Conservation (phyloP, 2,329 filamentous ascomycete genomes). For the Penicillium polonicum region DNA sequence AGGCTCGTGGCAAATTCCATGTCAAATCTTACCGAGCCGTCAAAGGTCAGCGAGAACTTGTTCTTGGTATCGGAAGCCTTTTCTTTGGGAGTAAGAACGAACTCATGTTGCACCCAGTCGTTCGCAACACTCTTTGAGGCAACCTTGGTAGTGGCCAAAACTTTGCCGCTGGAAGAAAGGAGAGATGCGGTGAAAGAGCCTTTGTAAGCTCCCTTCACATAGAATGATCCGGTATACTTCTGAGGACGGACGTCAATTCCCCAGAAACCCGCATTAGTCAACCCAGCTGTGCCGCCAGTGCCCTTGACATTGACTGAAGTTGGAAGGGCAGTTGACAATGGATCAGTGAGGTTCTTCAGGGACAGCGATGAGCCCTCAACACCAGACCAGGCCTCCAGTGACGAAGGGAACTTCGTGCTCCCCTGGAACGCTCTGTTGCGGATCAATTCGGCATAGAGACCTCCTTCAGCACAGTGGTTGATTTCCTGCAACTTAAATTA, state of each 20-base stretch:
- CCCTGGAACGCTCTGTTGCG: conserved; percentile 40
- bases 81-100: conserved; percentile 26
- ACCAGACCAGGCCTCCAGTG: conserved; percentile 32
- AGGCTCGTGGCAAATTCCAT: accelerated
- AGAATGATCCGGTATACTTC: conserved; percentile 54
- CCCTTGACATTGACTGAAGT: conserved; percentile 45
- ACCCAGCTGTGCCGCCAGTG: conserved; percentile 46
- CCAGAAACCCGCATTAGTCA: conserved; percentile 53
- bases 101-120: conserved; percentile 44
- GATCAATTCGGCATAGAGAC: conserved; percentile 38
- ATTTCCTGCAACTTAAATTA: conserved; percentile 23
- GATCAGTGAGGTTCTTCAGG: conserved; percentile 41
- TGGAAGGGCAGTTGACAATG: conserved; percentile 48
- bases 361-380: conserved; percentile 30
- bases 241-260: conserved; percentile 52
- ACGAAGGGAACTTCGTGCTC: conserved; percentile 29
- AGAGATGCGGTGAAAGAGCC: conserved; percentile 39
- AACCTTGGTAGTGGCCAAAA: conserved; percentile 31
- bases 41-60: conserved; percentile 52
- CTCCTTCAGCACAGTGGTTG: conserved; percentile 35
- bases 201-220: conserved; percentile 42
- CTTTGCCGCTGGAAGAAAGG: conserved; percentile 42
- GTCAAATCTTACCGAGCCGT: conserved; percentile 35
- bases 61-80: conserved; percentile 46
- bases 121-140: conserved; percentile 40